Base-by-base conservation (phyloP, 371 early-diverging fungal genomes). In the Rhizopus stolonifer region DNA sequence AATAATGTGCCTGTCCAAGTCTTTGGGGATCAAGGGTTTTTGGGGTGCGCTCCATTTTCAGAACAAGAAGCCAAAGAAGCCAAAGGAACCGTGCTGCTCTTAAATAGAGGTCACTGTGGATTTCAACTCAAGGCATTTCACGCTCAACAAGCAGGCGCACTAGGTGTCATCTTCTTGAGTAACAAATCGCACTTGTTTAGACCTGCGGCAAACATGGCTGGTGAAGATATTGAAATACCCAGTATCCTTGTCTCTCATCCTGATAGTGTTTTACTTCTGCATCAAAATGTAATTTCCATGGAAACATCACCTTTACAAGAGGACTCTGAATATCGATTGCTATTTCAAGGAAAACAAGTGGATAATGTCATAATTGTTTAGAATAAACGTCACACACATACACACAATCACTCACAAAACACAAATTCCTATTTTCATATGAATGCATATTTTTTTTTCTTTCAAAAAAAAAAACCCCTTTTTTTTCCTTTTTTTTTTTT, bases 101-200 rank as follows among this genome's bases (percentile, higher is more conserved):
- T 83, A 0, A 65, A 72, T 31, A 65, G 81, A n/a, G 80, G 83
- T 0, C n/a, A 46, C 22, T 83, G 83, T 58, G 56, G 59, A 3
- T 83, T 83, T 52, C 55, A 67, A 8, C 54, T 67, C 7, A 81
- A 83, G 55, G 74, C 63, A 1, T 38, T 56, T 9, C 59, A 65
- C 46, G 81, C 81, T 0, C 80, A 83, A 39, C 60, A 57, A 11
- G 79, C 80, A 0, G 79, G 77, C 0, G 83, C 83, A 1, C 32
- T 56, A 1, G 77, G 70, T 0, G 72, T 83, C 0, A 50, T 83
- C 23, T 70, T 72, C 43, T 52, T 77, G 11, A 55, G 46, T 22
- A 32, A 60, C 15, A 22, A 49, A n/a, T 39, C 49, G 7, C 24
- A 23, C 1, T n/a, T 49, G 26, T 49, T 49, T 11, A 25, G 32